Evolutionary conservation across 495 filamentous ascomycete genomes (phyloP), one percentile per base, ranked within the genome.

Genomic region (Aspergillus biplanus): DNA sequence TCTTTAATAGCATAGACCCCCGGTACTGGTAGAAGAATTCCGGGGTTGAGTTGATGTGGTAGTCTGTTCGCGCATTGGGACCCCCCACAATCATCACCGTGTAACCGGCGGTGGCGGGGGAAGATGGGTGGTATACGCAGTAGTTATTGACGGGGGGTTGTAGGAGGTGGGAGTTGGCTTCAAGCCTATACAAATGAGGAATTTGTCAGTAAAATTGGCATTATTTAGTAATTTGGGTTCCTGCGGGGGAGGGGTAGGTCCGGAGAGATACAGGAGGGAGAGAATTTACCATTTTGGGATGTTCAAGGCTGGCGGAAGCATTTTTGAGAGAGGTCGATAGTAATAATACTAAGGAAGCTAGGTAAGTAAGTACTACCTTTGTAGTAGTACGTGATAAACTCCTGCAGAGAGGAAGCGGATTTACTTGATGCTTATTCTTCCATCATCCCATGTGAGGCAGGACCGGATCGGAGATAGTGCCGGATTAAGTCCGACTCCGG

Each of bases 21-120:
- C 87, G 86, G 81, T 97, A 90, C 73, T 97, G 94, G 83, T 96
- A 99, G 85, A 98, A 99, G 86, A 92, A 98, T 71, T 99, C 95
- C 7, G 95, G 87, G 0, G 95, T 99, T 56, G 87, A 80, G 80
- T 99, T 99, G 82, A 99, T 96, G 83, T 98, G 95, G 81, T 97
- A 99, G 82, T 98, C 96, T 55, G 93, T 97, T 64, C 95, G 88
- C 15, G 92, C 92, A 75, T 99, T 99, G 59, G 95, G 95, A 13
- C 95, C 96, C 69, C 95, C 95, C 59, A 99, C 93, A 65, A 99
- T 93, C 92, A 82, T 82, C 6, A 82, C 78, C 4, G 79, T 82
- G 66, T 81, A 80, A 39, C 79, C 79, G 54, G 78, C 64, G 42
- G 78, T 80, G 3, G 69, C 68, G 7, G 77, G 71, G 2, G 71